Conservation (phyloP, 2,329 filamentous ascomycete genomes). For the Magnaporthiopsis poae region DNA sequence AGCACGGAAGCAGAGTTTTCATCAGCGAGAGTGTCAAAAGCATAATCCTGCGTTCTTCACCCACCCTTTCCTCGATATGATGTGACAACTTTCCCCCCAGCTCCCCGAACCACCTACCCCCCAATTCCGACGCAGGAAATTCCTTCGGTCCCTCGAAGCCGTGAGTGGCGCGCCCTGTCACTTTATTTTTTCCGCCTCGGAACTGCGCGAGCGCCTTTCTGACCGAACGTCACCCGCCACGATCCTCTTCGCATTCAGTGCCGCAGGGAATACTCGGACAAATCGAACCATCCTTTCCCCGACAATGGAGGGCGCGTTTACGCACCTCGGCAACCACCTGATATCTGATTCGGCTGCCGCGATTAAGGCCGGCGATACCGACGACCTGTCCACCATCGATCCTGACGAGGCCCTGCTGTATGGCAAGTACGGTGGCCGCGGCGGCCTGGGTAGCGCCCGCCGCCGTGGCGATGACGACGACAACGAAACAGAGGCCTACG, state of each 20-base stretch:
- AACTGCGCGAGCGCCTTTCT: background rate
- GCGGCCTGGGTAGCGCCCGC: constrained; percentile 34
- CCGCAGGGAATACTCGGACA: background rate
- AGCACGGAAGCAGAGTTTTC: background rate
- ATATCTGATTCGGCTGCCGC: constrained; percentile 74
- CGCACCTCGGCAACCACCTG: constrained; percentile 75
- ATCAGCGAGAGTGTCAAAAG: background rate
- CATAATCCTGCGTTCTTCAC: background rate
- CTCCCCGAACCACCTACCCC: background rate
- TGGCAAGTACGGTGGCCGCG: constrained; percentile 52
- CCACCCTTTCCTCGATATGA: constrained; percentile 5
- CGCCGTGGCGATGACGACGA: constrained; percentile 75
- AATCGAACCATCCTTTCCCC: constrained; percentile 6
- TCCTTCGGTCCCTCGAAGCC: constrained; percentile 12
- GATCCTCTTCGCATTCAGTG: background rate
- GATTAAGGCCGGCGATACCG: constrained; percentile 77
- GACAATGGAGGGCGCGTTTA: constrained; percentile 78
- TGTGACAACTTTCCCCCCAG: constrained; percentile 5
- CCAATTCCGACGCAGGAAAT: background rate
- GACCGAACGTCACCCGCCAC: background rate
- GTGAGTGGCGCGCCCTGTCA: background rate
- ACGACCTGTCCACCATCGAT: constrained; percentile 61
- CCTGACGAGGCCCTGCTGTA: constrained; percentile 75
- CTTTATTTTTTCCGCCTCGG: background rate
- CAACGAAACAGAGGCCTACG: constrained; percentile 72